Conservation (phyloP, 202 grass and related monocot species). For the Panicum virgatum region DNA sequence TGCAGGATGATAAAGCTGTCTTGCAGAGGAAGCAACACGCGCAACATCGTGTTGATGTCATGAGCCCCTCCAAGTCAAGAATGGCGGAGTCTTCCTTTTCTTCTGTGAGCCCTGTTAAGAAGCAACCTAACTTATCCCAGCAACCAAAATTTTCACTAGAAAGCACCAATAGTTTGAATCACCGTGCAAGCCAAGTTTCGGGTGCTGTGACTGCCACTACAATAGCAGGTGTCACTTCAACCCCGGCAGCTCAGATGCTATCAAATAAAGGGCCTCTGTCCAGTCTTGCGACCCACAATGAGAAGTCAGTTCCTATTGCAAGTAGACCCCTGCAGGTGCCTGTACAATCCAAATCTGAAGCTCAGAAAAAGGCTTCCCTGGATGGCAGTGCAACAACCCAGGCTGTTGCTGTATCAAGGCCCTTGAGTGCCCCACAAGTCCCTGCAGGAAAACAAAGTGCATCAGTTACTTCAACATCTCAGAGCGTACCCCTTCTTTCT, state of each 20-base stretch:
- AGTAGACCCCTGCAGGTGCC: conserved; percentile 36
- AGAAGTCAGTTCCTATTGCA: conserved; percentile 41
- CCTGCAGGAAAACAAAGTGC: conserved; percentile 56
- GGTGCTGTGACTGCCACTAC: conserved; percentile 38
- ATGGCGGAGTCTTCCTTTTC: conserved; percentile 44
- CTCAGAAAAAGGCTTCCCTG: conserved; percentile 44
- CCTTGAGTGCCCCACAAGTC: conserved; percentile 74
- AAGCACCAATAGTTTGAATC: conserved; percentile 31
- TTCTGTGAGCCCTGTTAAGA: conserved; percentile 58
- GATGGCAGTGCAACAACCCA: conserved; percentile 47
- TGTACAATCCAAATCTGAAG: conserved; percentile 49
- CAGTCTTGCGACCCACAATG: conserved; percentile 26
- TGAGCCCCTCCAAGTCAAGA: conserved; percentile 49
- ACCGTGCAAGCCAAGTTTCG: conserved; percentile 36
- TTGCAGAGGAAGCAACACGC: conserved; percentile 56
- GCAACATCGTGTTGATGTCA: conserved; percentile 55
- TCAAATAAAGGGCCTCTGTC: conserved; percentile 51
- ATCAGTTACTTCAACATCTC: conserved; percentile 48
- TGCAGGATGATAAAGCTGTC: conserved; percentile 66
- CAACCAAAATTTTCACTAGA: conserved; percentile 50
- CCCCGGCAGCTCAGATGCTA: conserved; percentile 23
- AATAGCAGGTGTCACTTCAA: conserved; percentile 9
- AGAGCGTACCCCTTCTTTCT: conserved; percentile 51
- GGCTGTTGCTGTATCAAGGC: conserved; percentile 54
- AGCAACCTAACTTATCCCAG: conserved; percentile 39